These are phyloP conservation scores for Globisporangium nagaii DNA, from an alignment of 352 stramenopile genomes.

Conservation along the genomic window DNA sequence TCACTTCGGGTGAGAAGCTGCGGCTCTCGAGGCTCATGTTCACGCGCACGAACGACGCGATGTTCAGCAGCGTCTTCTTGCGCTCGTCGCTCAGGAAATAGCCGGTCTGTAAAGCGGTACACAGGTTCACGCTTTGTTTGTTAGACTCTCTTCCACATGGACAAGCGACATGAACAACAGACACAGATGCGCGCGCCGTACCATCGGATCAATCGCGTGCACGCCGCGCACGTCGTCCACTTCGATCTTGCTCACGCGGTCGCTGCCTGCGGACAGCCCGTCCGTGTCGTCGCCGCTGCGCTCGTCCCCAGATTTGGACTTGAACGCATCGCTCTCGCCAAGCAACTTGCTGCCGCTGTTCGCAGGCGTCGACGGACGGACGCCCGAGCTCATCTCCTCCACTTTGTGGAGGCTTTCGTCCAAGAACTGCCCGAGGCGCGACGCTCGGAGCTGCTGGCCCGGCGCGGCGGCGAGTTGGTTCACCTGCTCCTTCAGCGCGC, in stretches of 20 bases:
- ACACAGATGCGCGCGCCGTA: not conserved
- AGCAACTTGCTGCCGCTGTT: slow-evolving; percentile 22
- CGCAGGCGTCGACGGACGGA: slow-evolving; percentile 17
- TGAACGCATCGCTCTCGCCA: slow-evolving; percentile 24
- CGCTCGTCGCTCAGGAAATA: slow-evolving; percentile 61
- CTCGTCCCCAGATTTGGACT: slow-evolving; percentile 16
- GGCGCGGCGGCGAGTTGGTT: slow-evolving; percentile 32
- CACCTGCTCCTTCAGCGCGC: slow-evolving; percentile 61
- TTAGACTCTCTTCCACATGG: not conserved
- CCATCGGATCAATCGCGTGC: slow-evolving; percentile 37
- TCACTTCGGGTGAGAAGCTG: slow-evolving; percentile 79
- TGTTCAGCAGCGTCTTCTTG: slow-evolving; percentile 61
- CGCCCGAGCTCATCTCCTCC: slow-evolving; percentile 73
- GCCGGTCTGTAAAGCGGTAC: slow-evolving; percentile 25
- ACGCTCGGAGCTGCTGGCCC: slow-evolving; percentile 37
- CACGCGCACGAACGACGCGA: slow-evolving; percentile 67
- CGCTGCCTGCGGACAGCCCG: slow-evolving; percentile 26
- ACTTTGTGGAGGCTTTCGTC: slow-evolving; percentile 68
- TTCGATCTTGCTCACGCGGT: slow-evolving; percentile 48
- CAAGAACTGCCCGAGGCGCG: slow-evolving; percentile 50
- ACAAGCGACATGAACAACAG: not conserved
- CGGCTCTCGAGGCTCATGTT: slow-evolving; percentile 82
- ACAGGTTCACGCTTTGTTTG: not conserved
- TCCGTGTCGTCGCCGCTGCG: slow-evolving; percentile 44
- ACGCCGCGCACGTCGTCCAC: slow-evolving; percentile 46